These are phyloP conservation scores for Microascus cirrosus DNA, from an alignment of 2,329 filamentous ascomycete species.

Conservation along the genomic window DNA sequence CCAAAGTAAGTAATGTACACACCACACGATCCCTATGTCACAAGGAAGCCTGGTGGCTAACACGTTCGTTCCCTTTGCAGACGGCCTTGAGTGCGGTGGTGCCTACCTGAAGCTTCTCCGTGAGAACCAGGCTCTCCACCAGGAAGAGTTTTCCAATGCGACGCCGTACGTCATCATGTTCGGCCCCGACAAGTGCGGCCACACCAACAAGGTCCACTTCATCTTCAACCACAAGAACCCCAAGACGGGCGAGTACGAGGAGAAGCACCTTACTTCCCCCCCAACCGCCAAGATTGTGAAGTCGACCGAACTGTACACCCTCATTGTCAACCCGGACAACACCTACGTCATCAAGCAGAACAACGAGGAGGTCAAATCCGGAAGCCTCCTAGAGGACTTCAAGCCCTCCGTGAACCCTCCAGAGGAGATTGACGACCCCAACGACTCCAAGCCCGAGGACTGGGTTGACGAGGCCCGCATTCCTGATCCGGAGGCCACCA, in stretches of 20 bases:
- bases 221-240: slow-evolving; percentile 99
- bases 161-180: slow-evolving; percentile 99
- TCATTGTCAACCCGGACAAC: slow-evolving; percentile 95
- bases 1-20: slow-evolving; percentile 57
- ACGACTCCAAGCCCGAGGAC: slow-evolving; percentile 87
- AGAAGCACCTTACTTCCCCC: slow-evolving; percentile 89
- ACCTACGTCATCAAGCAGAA: slow-evolving; percentile 89
- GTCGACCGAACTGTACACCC: slow-evolving; percentile 88
- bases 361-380: slow-evolving; percentile 77
- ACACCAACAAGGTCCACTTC: slow-evolving; percentile 97
- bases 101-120: slow-evolving; percentile 98
- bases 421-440: slow-evolving; percentile 87
- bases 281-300: slow-evolving; percentile 83
- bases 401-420: slow-evolving; percentile 83
- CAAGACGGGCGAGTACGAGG: slow-evolving; percentile 98
- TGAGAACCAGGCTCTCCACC: slow-evolving; percentile 92
- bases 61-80: slow-evolving; percentile 28
- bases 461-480: slow-evolving; percentile 96
- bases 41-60: background rate
- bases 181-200: slow-evolving; percentile 96
- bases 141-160: slow-evolving; percentile 94
- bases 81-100: slow-evolving; percentile 93
- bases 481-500: slow-evolving; percentile 80
- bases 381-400: slow-evolving; percentile 91
- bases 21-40: background rate